Base-by-base conservation (phyloP, 1,284 basidiomycete species). In the Melampsora abietis-canadensis region DNA sequence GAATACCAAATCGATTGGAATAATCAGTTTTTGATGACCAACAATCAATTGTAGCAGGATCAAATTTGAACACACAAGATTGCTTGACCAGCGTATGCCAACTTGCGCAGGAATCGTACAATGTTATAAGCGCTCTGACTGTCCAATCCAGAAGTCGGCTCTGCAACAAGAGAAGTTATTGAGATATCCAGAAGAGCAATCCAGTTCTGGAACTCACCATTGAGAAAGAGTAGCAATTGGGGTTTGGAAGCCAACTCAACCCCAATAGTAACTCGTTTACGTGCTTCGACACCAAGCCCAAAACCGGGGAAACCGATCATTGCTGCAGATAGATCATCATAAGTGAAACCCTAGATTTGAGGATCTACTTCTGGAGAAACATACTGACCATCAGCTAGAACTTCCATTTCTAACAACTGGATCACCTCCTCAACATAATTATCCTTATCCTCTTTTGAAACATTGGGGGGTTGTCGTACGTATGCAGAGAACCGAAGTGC, bases 41-140 rank as follows among this genome's bases (percentile, higher is more conserved):
- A n/a, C n/a, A n/a, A n/a, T n/a, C n/a, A n/a, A n/a, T n/a, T n/a
- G n/a, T n/a, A n/a, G n/a, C n/a, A n/a, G n/a, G n/a, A n/a, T n/a
- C n/a, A n/a, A n/a, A n/a, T n/a, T n/a, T n/a, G 66, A 75, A 1
- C 83, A 83, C 86, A 90, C 84, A 83, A 90, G 82, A 83, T 79
- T 30, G 91, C 91, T 82, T 94, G 92, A 3, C 93, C 93, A 76
- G 88, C 88, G 76, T 90, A 86, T 12, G 92, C 90, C n/a, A 94
- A 86, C 76, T 89, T 87, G 34, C 89, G 86, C 64, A 94, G 84
- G 80, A 94, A 89, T 0, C 86, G 84, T 68, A 92, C 85, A 78
- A 95, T 92, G 14, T 89, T 89, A 89, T 90, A 93, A 0, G 93
- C 92, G 63, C 88, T 90, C 80, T 93, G 92, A 1, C 91, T 92